Evolutionary conservation across 345 rosid genomes (phyloP), one percentile per base, ranked within the genome.

Genomic region (Murraya paniculata): DNA sequence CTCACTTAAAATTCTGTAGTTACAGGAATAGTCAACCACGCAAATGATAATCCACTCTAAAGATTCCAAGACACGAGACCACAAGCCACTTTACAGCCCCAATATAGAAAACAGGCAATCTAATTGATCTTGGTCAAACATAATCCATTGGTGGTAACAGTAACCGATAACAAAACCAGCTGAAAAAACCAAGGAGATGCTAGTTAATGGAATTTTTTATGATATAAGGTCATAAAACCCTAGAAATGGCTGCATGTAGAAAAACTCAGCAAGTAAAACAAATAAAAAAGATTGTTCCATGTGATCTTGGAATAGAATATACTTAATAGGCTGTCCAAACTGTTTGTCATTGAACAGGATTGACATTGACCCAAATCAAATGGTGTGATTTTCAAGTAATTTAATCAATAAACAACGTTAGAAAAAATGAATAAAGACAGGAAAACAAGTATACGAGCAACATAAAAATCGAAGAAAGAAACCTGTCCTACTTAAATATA

Each of bases 301-400:
- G 97, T 93, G 95, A 87, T 78, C 80, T 76, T 62, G 80, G 84
- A 90, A 84, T 92, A 87, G 77, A 87, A 86, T 89, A 91, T 84
- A 68, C 80, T 64, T 76, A 79, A 83, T 74, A 85, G 82, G 83
- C 82, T 91, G 91, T 85, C 91, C 86, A 82, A 68, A 84, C 73
- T 68, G 71, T 79, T 82, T 84, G 85, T 84, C 87, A 72, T 81
- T 76, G 74, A 80, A 75, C 73, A 80, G 85, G 77, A 82, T 72
- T 78, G 75, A 79, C 82, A 76, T 79, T 55, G 82, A 78, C 78
- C 71, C 82, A 81, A 82, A 80, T 81, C 82, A 79, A 67, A 81
- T 59, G 74, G 59, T 27, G 72, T 36, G 73, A 80, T 77, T 79
- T 79, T 25, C 73, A 27, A 68, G 35, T 69, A 35, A 70, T 75